phyloP scores from a whole-genome alignment of 768 basidiomycete species.

The Russula lepida region DNA sequence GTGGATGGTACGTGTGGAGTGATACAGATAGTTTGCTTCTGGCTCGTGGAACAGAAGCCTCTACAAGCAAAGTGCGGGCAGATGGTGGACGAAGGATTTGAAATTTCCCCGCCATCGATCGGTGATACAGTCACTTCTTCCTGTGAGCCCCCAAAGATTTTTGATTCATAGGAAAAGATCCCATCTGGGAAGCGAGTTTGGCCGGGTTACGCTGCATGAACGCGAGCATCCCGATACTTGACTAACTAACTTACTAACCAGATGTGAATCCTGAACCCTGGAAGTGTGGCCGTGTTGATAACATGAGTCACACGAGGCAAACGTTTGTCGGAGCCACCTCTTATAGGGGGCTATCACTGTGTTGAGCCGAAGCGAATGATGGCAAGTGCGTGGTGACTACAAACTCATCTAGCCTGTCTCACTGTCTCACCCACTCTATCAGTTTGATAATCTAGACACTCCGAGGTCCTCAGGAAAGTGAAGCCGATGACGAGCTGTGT shows the following conservation, averaged over 20 bases:
- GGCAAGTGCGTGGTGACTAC: neutral
- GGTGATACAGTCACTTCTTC: neutral
- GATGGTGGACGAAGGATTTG: neutral
- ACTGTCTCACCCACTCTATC: neutral
- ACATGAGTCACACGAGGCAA: neutral
- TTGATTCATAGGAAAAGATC: neutral
- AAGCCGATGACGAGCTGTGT: neutral
- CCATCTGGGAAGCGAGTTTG: neutral
- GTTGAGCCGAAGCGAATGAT: neutral
- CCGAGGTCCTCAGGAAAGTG: slow-evolving; percentile 13
- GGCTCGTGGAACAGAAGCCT: neutral
- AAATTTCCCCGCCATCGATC: neutral
- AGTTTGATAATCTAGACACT: neutral
- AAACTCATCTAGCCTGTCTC: slow-evolving; percentile 1
- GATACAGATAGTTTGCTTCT: neutral
- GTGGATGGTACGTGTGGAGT: neutral
- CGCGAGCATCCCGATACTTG: neutral
- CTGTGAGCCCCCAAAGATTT: neutral
- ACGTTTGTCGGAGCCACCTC: slow-evolving; percentile 4
- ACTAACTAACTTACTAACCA: neutral
- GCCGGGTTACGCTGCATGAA: neutral
- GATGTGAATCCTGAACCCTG: neutral
- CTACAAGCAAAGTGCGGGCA: slow-evolving; percentile 1
- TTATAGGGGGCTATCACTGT: slow-evolving; percentile 3
- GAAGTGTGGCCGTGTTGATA: neutral